Base-by-base conservation (phyloP, 2,329 filamentous ascomycete genomes). In the Talaromyces sp. region DNA sequence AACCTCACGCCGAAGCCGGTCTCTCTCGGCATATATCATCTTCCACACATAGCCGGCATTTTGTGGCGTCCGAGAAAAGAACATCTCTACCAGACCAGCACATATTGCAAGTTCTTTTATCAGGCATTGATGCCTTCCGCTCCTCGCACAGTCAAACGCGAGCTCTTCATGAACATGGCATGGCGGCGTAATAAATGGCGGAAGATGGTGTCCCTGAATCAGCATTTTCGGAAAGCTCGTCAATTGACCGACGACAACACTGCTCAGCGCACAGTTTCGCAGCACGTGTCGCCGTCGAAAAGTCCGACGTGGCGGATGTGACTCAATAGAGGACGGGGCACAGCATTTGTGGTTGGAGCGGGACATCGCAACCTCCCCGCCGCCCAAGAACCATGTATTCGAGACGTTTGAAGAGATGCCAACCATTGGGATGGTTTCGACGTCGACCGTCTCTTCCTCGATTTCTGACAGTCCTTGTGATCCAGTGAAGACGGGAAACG, bases 51-150 rank as follows among this genome's bases (percentile, higher is more conserved):
- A 61, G 10, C 56, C 52, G 11, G 55, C 31, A 14, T 55, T 61
- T 21, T 58, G 50, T 46, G 50, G 21, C 8, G 55, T 61, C 8
- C 56, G 55, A 14, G 56, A 58, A 31, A 32, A 58, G 17, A 56
- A 61, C 59, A 61, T 61, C 10, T 61, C 38, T 26, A 61, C 55
- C 4, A 58, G 9, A 9, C 59, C 21, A 41, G 50, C 51, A 21
- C 59, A 61, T 55, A 61, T 58, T 58, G 59, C 59, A 26, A 61
- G 38, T 13, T 52, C 51, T 14, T 58, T 55, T 17, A 56, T 29
- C 13, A 61, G 52, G 26, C 59, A 61, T 24, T 29, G 38, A 52
- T 61, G 59, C 17, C n/a, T 61, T 19, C 51, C 32, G 31, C 29
- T 55, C 7, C 24, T 58, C 17, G 31, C 31, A 52, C 59, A 61